A percentile compares a stretch with the other conserved stretches of the same genome.
Evolutionary conservation across 2,329 filamentous ascomycete genomes (phyloP).

Genomic region (Arthrobotrys conoides): DNA sequence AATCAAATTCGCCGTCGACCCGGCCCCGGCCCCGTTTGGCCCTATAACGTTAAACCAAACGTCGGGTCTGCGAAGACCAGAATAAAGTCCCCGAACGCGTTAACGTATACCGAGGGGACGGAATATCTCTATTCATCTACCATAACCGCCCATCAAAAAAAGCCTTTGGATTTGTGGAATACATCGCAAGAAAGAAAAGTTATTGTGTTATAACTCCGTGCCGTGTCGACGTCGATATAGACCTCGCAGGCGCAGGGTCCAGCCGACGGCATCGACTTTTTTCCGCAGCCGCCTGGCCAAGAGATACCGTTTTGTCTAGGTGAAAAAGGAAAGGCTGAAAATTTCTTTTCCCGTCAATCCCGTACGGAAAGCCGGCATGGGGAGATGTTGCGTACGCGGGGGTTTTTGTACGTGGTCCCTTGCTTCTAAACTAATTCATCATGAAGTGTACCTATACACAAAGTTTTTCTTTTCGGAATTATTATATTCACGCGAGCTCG

Average conservation of each 20-base stretch:
- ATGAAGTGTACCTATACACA: neutral
- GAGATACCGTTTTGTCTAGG: neutral
- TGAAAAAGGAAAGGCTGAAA: neutral
- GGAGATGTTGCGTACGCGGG: neutral
- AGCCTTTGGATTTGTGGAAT: neutral
- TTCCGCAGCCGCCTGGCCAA: slow-evolving; percentile 6
- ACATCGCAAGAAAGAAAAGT: neutral
- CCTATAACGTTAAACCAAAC: neutral
- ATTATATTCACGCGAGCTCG: slow-evolving; percentile 10
- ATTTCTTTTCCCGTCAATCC: neutral
- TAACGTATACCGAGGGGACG: neutral
- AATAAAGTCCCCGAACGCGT: slow-evolving; percentile 7
- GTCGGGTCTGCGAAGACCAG: neutral
- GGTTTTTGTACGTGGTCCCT: neutral
- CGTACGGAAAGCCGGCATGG: neutral
- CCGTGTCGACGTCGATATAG: slow-evolving; percentile 12
- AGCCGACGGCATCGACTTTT: neutral
- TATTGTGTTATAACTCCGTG: slow-evolving; percentile 3
- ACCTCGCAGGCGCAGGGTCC: neutral
- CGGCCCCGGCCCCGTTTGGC: neutral
- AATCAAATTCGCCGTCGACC: neutral
- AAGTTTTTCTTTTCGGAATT: slow-evolving; percentile 4
- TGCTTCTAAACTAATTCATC: neutral
- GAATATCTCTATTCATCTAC: neutral
- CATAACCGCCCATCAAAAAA: neutral